phyloP scores from a whole-genome alignment of 495 filamentous ascomycete genomes.

The Aspergillus funiculosus region DNA sequence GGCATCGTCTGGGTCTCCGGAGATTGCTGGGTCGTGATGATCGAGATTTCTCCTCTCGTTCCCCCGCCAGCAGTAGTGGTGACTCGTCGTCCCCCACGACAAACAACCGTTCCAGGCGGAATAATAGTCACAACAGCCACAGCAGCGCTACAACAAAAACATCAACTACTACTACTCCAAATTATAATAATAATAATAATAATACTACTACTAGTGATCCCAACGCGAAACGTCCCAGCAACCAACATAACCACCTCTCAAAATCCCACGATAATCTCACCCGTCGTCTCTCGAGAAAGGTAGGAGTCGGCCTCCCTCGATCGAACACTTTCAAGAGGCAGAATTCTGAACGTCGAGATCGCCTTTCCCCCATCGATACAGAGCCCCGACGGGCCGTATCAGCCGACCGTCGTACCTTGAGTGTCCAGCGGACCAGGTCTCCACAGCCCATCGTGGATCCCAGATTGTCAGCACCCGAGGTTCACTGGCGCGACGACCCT shows the following conservation, averaged over 20 bases:
- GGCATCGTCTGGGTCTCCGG: slow-evolving; percentile 43
- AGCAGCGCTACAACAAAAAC: slow-evolving; percentile 15
- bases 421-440: slow-evolving; percentile 40
- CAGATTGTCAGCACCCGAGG: slow-evolving; percentile 44
- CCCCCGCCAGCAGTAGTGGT: slow-evolving; percentile 10
- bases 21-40: slow-evolving; percentile 47
- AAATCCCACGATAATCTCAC: slow-evolving; percentile 41
- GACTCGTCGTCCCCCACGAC: slow-evolving; percentile 13
- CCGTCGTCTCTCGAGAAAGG: slow-evolving; percentile 59
- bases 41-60: slow-evolving; percentile 29
- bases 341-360: slow-evolving; percentile 70
- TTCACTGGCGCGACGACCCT: slow-evolving; percentile 39
- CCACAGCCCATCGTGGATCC: slow-evolving; percentile 39
- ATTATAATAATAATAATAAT: too few species aligned
- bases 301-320: slow-evolving; percentile 73
- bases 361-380: slow-evolving; percentile 57
- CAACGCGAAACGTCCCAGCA: background rate
- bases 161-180: slow-evolving; percentile 20
- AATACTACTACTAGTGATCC: background rate
- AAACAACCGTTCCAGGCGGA: slow-evolving; percentile 20
- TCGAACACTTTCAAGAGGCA: slow-evolving; percentile 73
- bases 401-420: slow-evolving; percentile 57
- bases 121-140: too few species aligned
- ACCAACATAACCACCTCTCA: slow-evolving; percentile 6
- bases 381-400: slow-evolving; percentile 71